Percentiles rank a stretch among this genome's conserved stretches.
Evolutionary conservation across 768 basidiomycete species (phyloP).

Genomic region (Pleurotus sapidus): DNA sequence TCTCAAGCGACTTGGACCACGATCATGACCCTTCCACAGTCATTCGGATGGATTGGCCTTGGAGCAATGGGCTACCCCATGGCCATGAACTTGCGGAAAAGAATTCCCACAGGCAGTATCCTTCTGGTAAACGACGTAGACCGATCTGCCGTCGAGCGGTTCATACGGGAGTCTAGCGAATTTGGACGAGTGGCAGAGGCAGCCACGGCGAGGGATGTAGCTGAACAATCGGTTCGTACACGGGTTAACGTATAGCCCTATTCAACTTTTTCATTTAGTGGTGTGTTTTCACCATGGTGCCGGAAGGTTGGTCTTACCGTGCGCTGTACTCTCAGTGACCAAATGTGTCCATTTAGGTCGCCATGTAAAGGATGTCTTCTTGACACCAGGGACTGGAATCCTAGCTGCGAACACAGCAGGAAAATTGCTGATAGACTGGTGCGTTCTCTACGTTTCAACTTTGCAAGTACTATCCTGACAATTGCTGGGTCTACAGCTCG

Average conservation of each 20-base stretch:
- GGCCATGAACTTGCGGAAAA: constrained; percentile 32
- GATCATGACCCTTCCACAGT: constrained; percentile 15
- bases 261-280: too few relatives aligned
- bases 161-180: constrained; percentile 18
- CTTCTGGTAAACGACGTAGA: constrained; percentile 36
- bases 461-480: not conserved
- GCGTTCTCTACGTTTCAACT: constrained; percentile 1
- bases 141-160: constrained; percentile 20
- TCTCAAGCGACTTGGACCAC: constrained; percentile 9
- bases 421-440: constrained; percentile 43
- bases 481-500: constrained; percentile 24
- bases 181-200: constrained; percentile 16
- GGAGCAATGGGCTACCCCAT: constrained; percentile 46
- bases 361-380: constrained; percentile 36
- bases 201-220: constrained; percentile 29
- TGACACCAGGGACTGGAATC: constrained; percentile 28
- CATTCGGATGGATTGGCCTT: constrained; percentile 37
- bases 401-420: constrained; percentile 32
- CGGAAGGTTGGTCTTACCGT: constrained; percentile 27
- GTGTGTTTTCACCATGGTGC: constrained; percentile 37
- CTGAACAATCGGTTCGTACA: constrained; percentile 29
- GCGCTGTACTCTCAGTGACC: not conserved
- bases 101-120: constrained; percentile 20
- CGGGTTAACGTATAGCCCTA: too few relatives aligned
- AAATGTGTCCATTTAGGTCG: constrained; percentile 19